Percentiles rank a stretch among this genome's conserved stretches.
Conservation (phyloP, 2,329 filamentous ascomycete species). For the Karstenula rhodostoma region DNA sequence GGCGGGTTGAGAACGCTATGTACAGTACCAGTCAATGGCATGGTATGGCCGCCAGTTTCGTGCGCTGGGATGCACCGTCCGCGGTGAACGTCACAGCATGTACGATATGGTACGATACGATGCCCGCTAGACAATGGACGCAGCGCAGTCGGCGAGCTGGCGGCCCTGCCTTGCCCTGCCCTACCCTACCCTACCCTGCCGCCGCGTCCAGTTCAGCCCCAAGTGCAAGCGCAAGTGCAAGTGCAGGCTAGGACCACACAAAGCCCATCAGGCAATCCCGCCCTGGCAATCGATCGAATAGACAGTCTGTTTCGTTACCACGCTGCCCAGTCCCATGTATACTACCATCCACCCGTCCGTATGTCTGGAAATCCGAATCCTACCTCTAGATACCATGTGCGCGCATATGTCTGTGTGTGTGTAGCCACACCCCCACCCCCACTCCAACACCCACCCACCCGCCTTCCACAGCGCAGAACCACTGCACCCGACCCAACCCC, state of each 20-base stretch:
- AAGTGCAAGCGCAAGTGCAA: background rate
- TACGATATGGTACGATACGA: background rate
- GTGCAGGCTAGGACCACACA: background rate
- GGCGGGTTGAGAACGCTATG: too few species aligned
- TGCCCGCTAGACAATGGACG: background rate
- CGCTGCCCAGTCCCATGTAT: too few species aligned
- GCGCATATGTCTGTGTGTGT: too few species aligned
- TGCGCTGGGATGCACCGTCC: background rate
- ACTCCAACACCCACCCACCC: background rate
- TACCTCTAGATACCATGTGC: too few species aligned
- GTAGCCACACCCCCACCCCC: too few species aligned
- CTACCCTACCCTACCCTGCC: background rate
- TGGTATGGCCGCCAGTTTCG: too few species aligned
- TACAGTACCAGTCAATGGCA: background rate
- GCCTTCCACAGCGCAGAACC: background rate
- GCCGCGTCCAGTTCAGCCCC: background rate
- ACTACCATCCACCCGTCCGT: too few species aligned
- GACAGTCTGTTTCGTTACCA: constrained; percentile 6
- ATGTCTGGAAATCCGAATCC: too few species aligned
- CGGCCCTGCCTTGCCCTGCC: background rate
- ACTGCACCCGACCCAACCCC: background rate
- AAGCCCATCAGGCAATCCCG: constrained; percentile 2
- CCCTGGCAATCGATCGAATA: background rate
- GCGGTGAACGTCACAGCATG: background rate
- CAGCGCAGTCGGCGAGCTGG: constrained; percentile 10